Conservation (phyloP, 768 basidiomycete species). For the Auricularia auricula-judae region DNA sequence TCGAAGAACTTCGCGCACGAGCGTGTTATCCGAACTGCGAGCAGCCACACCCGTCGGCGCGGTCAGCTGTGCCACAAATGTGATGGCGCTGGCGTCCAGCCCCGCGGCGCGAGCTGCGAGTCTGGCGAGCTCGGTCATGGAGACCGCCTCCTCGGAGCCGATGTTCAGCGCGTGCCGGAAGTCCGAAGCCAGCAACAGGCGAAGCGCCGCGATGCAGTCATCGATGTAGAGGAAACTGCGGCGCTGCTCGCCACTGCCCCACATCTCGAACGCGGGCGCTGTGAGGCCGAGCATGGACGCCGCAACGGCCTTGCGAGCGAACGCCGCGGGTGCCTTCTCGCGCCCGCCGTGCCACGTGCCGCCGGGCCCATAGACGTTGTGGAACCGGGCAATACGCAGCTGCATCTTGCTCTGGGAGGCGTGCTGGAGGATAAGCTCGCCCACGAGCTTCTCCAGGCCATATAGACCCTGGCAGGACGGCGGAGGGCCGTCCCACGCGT, state of each 20-base stretch:
- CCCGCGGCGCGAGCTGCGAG: conserved; percentile 25
- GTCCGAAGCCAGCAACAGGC: conserved; percentile 31
- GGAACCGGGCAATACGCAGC: conserved; percentile 42
- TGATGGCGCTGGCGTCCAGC: conserved; percentile 17
- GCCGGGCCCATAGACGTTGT: conserved; percentile 47
- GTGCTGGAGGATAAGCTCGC: conserved; percentile 32
- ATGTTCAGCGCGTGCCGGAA: conserved; percentile 33
- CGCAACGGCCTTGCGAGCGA: conserved; percentile 41
- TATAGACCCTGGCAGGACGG: conserved; percentile 45
- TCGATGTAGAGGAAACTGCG: conserved; percentile 47
- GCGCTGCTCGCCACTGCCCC: conserved; percentile 43
- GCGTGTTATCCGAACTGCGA: conserved; percentile 41
- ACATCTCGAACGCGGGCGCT: conserved; percentile 33
- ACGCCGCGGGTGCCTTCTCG: conserved; percentile 48
- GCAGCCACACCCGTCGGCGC: conserved; percentile 38
- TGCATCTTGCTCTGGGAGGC: conserved; percentile 22
- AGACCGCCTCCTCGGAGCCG: conserved; percentile 34
- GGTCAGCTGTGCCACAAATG: conserved; percentile 16
- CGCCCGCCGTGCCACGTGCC: conserved; percentile 42
- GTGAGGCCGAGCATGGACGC: conserved; percentile 14
- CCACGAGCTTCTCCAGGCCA: conserved; percentile 44
- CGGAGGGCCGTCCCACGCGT: conserved; percentile 28
- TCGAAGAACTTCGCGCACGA: conserved; percentile 19
- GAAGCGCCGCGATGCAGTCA: conserved; percentile 41
- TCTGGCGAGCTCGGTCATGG: conserved; percentile 31